Evolutionary conservation across 257 asterid species (phyloP).

Genomic region (Capsicum pubescens): DNA sequence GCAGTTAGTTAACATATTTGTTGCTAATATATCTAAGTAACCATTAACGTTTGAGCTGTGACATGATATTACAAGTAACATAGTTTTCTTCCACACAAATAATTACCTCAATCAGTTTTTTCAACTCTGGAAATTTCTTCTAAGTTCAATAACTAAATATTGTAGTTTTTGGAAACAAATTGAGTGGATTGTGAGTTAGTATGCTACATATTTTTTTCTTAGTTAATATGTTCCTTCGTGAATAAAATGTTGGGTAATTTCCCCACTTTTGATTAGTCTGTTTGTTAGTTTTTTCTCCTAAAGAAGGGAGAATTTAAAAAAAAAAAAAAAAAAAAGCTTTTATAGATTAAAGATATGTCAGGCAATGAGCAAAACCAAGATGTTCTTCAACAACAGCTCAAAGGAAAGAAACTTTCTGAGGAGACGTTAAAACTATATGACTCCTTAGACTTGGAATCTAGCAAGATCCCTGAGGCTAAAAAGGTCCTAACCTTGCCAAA

Average conservation of each 20-base stretch:
- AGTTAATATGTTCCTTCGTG: background rate
- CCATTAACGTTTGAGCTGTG: conserved; percentile 1
- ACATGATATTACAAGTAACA: background rate
- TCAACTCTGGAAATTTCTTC: background rate
- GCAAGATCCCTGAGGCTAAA: background rate
- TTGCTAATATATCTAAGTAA: background rate
- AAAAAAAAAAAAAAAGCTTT: background rate
- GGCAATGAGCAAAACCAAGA: background rate
- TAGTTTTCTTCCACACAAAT: background rate
- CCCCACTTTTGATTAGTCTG: background rate
- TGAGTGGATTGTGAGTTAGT: background rate
- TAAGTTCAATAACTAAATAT: background rate
- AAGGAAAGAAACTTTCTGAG: background rate
- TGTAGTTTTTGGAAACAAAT: background rate
- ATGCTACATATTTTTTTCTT: background rate
- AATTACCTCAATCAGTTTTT: background rate
- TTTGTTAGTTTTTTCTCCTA: background rate
- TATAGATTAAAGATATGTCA: background rate
- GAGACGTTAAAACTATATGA: background rate
- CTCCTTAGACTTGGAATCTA: conserved; percentile 21
- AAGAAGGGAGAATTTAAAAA: background rate
- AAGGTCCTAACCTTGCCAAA: background rate
- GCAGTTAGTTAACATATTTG: background rate
- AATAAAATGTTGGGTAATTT: background rate
- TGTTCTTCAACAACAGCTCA: background rate